These are phyloP conservation scores for Pseudohalonectria lignicola DNA, from an alignment of 2,329 filamentous ascomycete genomes.

Conservation along the genomic window DNA sequence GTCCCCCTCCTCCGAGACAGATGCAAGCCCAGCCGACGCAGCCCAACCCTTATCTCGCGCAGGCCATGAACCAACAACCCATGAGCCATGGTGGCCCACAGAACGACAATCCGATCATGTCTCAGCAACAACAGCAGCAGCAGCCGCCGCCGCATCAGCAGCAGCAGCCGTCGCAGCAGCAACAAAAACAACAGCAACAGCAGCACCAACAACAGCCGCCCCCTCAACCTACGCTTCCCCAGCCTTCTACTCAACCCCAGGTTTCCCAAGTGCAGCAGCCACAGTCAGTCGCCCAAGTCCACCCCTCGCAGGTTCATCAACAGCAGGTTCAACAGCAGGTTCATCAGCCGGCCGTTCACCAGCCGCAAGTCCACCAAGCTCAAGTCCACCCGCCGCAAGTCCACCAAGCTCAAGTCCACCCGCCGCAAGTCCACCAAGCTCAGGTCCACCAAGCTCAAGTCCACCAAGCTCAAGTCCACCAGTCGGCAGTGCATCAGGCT, in stretches of 20 bases:
- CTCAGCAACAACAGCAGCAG: slow-evolving; percentile 7
- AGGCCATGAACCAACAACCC: slow-evolving; percentile 20
- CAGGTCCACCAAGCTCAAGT: slow-evolving; percentile 4
- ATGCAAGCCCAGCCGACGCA: slow-evolving; percentile 27
- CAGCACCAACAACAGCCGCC: slow-evolving; percentile 10
- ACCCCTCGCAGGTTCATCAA: slow-evolving; percentile 1
- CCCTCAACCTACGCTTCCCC: slow-evolving; percentile 9
- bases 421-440: slow-evolving; percentile 7
- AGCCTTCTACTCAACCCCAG: slow-evolving; percentile 8
- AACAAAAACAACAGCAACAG: slow-evolving; percentile 10
- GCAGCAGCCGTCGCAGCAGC: slow-evolving; percentile 12
- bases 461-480: slow-evolving; percentile 6
- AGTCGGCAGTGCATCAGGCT: background rate
- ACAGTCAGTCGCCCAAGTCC: slow-evolving; percentile 1
- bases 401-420: slow-evolving; percentile 14
- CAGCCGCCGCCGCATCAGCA: slow-evolving; percentile 12
- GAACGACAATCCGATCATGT: slow-evolving; percentile 1
- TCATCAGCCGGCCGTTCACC: background rate
- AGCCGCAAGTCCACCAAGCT: background rate
- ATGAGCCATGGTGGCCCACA: slow-evolving; percentile 13
- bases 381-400: slow-evolving; percentile 14
- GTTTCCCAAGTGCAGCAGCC: slow-evolving; percentile 8
- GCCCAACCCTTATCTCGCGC: slow-evolving; percentile 19
- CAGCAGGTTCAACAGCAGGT: slow-evolving; percentile 2
- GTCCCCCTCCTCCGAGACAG: slow-evolving; percentile 29